Evolutionary conservation across 2,329 filamentous ascomycete species (phyloP), one percentile per base, ranked within the genome.

Genomic region (Scedosporium minutisporum): DNA sequence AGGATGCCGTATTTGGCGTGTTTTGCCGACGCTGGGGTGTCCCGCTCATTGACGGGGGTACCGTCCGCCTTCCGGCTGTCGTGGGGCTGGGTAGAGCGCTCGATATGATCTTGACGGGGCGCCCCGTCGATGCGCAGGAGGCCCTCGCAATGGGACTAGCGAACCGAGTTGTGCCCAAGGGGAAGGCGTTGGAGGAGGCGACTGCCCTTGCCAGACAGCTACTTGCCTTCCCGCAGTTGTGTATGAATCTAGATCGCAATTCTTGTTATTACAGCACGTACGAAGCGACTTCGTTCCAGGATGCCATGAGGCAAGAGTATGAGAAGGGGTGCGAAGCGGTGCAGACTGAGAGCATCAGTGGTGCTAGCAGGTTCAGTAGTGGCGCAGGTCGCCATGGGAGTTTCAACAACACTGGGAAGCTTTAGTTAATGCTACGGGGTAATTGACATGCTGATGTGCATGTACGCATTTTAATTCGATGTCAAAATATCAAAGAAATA

Each of bases 61-160:
- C 81, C 0, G 80, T 84, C 0, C 76, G 82, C 1, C 69, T 84
- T 3, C 80, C 78, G 63, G 75, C 75, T 0, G 75, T 83, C 42
- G 68, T 84, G 25, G 82, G 82, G 0, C 71, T 84, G 0, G 80
- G 81, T 0, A 68, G 80, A 2, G 82, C 82, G 0, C 65, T 84
- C 62, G 82, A 85, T 68, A 80, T 85, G 77, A 82, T 84, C n/a
- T 71, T 85, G 4, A 85, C 82, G 0, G 82, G 82, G 0, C 71
- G 81, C 0, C 67, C 75, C 0, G 79, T 85, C 0, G 66, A 65
- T 0, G 81, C 82, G 0, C 66, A 75, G 18, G 81, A 85, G 66
- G 82, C 82, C 0, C 66, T 82, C 29, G 57, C 67, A 0, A 81
- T 83, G 72, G 82, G 81, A 0, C 71, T 85, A 7, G 82, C 77